Percentiles rank a stretch among this genome's conserved stretches.
phyloP scores from a whole-genome alignment of 495 filamentous ascomycete genomes.

The Lophium mytilinum region DNA sequence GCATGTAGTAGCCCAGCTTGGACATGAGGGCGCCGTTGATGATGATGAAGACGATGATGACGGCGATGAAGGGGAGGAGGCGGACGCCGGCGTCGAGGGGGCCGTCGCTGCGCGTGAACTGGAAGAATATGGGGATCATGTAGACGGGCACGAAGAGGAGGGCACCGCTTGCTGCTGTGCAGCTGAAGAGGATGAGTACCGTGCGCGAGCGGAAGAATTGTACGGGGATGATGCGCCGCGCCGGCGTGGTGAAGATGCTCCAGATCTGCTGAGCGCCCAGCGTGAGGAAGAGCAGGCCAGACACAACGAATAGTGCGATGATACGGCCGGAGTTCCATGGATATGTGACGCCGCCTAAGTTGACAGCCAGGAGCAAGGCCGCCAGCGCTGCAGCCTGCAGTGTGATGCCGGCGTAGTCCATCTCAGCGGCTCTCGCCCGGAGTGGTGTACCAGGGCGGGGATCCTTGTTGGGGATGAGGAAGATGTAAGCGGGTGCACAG shows the following conservation, averaged over 20 bases:
- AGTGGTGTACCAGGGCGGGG: neutral
- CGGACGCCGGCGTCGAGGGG: conserved; percentile 46
- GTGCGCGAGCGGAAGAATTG: conserved; percentile 41
- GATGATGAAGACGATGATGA: conserved; percentile 29
- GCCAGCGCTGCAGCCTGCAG: neutral
- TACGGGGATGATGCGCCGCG: conserved; percentile 46
- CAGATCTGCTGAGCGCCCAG: conserved; percentile 47
- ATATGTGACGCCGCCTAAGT: conserved; percentile 48
- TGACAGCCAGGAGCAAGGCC: conserved; percentile 1
- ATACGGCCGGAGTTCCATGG: conserved; percentile 45
- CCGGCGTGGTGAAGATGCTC: conserved; percentile 40
- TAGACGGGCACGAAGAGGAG: conserved; percentile 38
- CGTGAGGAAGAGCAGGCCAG: conserved; percentile 43
- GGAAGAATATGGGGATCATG: conserved; percentile 39
- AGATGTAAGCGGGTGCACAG: conserved; percentile 4
- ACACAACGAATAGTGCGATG: conserved; percentile 47
- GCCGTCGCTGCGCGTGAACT: conserved; percentile 45
- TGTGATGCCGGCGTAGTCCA: conserved; percentile 3
- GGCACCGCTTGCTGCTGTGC: conserved; percentile 32
- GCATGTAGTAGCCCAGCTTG: conserved; percentile 47
- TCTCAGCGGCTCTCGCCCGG: neutral
- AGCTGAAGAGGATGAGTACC: conserved; percentile 40
- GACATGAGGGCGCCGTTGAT: conserved; percentile 45
- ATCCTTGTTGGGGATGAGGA: neutral
- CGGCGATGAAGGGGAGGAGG: conserved; percentile 48